Evolutionary conservation across 306 rosid species (phyloP).

Genomic region (Glycyrrhiza uralensis): DNA sequence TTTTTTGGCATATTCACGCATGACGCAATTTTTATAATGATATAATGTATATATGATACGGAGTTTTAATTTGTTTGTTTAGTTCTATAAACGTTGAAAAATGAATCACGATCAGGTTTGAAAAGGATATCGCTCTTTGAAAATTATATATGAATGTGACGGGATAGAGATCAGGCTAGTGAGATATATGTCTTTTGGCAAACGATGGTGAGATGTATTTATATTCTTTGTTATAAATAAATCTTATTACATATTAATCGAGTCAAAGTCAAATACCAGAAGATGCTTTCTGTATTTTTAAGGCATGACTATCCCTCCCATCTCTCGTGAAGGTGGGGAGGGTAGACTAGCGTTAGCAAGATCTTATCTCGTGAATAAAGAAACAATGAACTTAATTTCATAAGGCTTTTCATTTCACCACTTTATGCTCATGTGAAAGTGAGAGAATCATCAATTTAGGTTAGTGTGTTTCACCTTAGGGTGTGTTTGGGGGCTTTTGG

Average conservation of each 20-base stretch:
- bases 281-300: neutral
- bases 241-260: too few relatives aligned
- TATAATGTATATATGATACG: neutral
- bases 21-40: neutral
- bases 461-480: too few relatives aligned
- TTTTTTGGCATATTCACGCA: neutral
- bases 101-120: neutral
- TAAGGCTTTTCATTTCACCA: too few relatives aligned
- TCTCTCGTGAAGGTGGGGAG: neutral
- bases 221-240: too few relatives aligned
- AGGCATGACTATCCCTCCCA: neutral
- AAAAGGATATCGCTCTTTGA: too few relatives aligned
- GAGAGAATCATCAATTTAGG: too few relatives aligned
- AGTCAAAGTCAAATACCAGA: slow-evolving; percentile 13
- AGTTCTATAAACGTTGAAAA: neutral
- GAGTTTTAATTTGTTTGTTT: neutral
- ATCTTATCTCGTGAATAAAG: neutral
- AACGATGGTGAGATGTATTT: neutral
- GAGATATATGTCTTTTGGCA: neutral
- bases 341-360: neutral
- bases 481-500: too few relatives aligned
- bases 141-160: neutral
- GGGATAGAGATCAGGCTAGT: neutral
- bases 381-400: too few relatives aligned
- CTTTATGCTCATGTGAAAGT: too few relatives aligned